Evolutionary conservation across 257 asterid genomes (phyloP).

Genomic region (Prunella vulgaris): DNA sequence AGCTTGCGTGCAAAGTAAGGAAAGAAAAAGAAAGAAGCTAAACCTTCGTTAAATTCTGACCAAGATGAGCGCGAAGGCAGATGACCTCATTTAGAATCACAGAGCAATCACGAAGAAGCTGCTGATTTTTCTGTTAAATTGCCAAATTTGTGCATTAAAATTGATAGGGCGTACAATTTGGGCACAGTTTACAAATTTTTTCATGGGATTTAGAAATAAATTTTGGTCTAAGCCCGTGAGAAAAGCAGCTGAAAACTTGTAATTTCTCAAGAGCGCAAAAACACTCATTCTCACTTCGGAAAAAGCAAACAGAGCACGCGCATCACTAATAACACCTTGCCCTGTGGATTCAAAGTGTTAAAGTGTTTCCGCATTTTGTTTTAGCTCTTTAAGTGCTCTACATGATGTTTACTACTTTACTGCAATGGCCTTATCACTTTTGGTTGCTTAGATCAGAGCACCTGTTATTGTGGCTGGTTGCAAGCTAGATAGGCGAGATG

Average conservation of each 20-base stretch:
- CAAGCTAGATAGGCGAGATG: conserved; percentile 81
- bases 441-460: conserved; percentile 58
- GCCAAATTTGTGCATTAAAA: not conserved
- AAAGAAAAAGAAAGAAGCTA: not conserved
- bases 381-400: not conserved
- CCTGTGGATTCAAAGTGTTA: not conserved
- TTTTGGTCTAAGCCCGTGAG: not conserved
- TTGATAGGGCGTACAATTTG: not conserved
- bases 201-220: not conserved
- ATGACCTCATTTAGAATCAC: not conserved
- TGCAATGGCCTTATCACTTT: conserved; percentile 10
- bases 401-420: not conserved
- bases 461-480: conserved; percentile 95
- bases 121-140: not conserved
- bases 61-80: not conserved
- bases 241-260: not conserved
- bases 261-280: not conserved
- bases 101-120: not conserved
- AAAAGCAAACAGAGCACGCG: not conserved
- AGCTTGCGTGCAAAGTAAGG: not conserved
- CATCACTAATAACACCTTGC: not conserved
- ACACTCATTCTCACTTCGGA: not conserved
- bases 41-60: not conserved
- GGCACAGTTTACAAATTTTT: not conserved
- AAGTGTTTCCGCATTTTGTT: not conserved